Percentiles rank a stretch among this genome's conserved stretches.
Evolutionary conservation across 139 green algal species (phyloP).

Genomic region (Tetradesmus obliquus): DNA sequence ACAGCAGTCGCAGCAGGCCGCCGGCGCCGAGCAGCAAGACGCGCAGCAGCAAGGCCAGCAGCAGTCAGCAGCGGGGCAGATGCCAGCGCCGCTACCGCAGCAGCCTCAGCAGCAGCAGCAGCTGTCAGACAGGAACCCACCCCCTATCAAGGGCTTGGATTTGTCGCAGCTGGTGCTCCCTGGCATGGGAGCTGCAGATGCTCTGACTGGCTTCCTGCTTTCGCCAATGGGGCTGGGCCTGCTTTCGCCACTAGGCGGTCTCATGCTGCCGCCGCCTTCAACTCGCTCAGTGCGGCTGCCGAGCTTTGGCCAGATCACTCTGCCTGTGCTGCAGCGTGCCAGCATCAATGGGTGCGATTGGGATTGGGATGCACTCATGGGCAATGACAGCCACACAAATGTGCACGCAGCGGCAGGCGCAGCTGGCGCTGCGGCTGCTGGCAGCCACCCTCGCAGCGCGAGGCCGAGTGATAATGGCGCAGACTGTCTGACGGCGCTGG

Average conservation of each 20-base stretch:
- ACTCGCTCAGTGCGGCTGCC: conserved; percentile 3
- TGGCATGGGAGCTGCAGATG: background rate
- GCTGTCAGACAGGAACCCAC: background rate
- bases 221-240: background rate
- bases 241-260: background rate
- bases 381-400: background rate
- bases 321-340: background rate
- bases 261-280: background rate
- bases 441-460: background rate
- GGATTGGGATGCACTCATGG: conserved; percentile 17
- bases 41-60: background rate
- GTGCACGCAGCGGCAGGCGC: background rate
- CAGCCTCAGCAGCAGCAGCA: background rate
- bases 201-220: background rate
- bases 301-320: conserved; percentile 31
- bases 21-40: background rate
- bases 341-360: conserved; percentile 9
- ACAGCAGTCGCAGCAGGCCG: background rate
- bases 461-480: background rate
- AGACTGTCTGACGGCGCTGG: background rate
- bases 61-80: background rate
- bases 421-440: background rate
- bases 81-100: background rate
- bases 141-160: background rate
- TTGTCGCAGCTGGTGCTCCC: background rate